These are phyloP conservation scores for Cordyceps farinosa DNA, from an alignment of 2,329 filamentous ascomycete genomes.

Conservation along the genomic window DNA sequence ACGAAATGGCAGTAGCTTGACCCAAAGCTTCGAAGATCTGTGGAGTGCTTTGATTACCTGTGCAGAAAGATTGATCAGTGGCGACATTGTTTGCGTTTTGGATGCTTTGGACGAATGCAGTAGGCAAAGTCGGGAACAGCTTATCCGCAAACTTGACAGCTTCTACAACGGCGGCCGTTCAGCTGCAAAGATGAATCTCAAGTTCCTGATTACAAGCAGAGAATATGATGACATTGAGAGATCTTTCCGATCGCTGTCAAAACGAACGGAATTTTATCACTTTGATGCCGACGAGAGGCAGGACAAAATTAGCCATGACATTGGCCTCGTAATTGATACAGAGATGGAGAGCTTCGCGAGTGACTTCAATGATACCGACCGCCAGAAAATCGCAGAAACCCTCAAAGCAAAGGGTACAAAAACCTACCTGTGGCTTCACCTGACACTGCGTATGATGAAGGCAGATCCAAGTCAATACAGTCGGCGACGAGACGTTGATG, in stretches of 20 bases:
- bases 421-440: neutral
- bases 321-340: constrained; percentile 29
- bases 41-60: neutral
- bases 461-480: neutral
- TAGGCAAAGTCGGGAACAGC: neutral
- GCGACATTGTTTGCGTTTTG: neutral
- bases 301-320: constrained; percentile 29
- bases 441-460: neutral
- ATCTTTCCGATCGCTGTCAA: constrained; percentile 20
- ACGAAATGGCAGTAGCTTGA: neutral
- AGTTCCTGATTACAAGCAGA: constrained; percentile 33
- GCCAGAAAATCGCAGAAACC: neutral
- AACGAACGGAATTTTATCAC: constrained; percentile 21
- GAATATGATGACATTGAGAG: constrained; percentile 26
- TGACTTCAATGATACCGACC: constrained; percentile 19
- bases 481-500: neutral
- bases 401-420: neutral
- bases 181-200: constrained; percentile 22
- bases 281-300: constrained; percentile 29
- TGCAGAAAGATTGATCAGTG: neutral
- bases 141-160: neutral
- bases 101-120: constrained; percentile 1
- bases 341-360: constrained; percentile 21
- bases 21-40: neutral
- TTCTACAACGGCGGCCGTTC: neutral